Conservation (phyloP, 495 filamentous ascomycete species). For the Podospora pseudocomata region DNA sequence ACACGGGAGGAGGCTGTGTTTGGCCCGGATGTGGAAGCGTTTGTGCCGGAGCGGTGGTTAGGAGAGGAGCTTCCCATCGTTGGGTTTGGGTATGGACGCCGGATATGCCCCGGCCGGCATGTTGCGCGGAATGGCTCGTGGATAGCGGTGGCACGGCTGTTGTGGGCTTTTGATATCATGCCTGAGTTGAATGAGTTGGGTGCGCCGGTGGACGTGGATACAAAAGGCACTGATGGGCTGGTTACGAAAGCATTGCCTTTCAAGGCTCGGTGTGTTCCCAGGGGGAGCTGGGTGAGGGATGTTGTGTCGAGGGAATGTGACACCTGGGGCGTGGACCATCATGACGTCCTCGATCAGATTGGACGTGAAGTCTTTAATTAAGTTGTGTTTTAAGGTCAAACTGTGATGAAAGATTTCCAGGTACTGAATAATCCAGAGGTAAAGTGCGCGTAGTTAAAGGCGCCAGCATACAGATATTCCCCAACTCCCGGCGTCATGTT, state of each 20-base stretch:
- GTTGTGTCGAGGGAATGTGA: slow-evolving; percentile 1
- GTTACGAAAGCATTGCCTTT: slow-evolving; percentile 47
- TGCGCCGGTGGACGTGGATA: slow-evolving; percentile 43
- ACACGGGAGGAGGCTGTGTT: slow-evolving; percentile 55
- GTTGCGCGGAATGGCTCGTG: slow-evolving; percentile 45
- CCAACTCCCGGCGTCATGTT: no score
- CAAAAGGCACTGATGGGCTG: slow-evolving; percentile 39
- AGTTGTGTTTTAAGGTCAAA: no score
- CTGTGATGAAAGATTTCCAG: no score
- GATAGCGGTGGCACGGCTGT: slow-evolving; percentile 44
- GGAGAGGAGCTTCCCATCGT: slow-evolving; percentile 34
- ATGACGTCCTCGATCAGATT: neutral
- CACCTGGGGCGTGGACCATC: slow-evolving; percentile 1
- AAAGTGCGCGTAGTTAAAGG: no score
- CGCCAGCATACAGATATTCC: no score
- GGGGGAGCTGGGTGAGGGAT: slow-evolving; percentile 9
- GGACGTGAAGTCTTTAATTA: neutral
- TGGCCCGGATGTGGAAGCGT: slow-evolving; percentile 48
- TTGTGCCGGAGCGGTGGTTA: slow-evolving; percentile 42
- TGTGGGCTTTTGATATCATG: slow-evolving; percentile 48
- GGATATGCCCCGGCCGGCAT: slow-evolving; percentile 51
- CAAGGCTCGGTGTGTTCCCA: slow-evolving; percentile 13
- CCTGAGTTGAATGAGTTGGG: slow-evolving; percentile 42
- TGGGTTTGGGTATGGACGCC: slow-evolving; percentile 52
- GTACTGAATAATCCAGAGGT: no score